Evolutionary conservation across 2,329 filamentous ascomycete species (phyloP).

Genomic region (Nothophaeocryptopus gaeumannii): DNA sequence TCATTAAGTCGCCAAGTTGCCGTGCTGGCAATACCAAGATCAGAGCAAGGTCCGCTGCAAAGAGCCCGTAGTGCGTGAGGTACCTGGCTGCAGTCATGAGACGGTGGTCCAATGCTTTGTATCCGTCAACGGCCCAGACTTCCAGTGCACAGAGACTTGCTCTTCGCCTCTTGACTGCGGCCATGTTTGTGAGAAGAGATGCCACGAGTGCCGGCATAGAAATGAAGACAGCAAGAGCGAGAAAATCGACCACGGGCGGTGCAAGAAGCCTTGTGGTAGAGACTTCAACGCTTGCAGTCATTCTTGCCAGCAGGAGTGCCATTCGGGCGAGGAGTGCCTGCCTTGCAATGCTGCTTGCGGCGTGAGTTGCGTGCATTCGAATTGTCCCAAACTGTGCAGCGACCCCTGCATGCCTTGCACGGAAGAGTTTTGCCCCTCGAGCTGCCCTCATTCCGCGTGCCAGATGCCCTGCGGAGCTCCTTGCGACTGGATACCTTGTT

Average conservation of each 20-base stretch:
- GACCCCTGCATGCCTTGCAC: conserved; percentile 63
- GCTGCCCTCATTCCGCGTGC: conserved; percentile 53
- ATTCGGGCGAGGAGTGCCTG: conserved; percentile 48
- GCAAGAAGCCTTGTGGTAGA: conserved; percentile 51
- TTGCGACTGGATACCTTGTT: conserved; percentile 66
- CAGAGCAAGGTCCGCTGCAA: conserved; percentile 50
- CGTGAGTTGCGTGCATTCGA: conserved; percentile 56
- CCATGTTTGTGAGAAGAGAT: conserved; percentile 54
- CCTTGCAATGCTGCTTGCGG: conserved; percentile 54
- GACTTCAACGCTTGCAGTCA: conserved; percentile 57
- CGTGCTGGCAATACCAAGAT: conserved; percentile 41
- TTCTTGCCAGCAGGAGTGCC: conserved; percentile 52
- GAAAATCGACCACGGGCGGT: conserved; percentile 47
- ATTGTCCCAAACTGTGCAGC: conserved; percentile 54
- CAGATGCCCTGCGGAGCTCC: conserved; percentile 63
- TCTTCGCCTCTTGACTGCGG: conserved; percentile 52
- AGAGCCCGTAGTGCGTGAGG: conserved; percentile 43
- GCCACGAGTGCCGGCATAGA: conserved; percentile 54
- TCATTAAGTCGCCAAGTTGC: conserved; percentile 23
- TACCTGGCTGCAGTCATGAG: conserved; percentile 57
- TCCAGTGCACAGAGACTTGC: conserved; percentile 53
- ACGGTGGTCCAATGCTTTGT: conserved; percentile 50
- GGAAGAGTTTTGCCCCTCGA: conserved; percentile 52
- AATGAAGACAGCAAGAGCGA: conserved; percentile 30
- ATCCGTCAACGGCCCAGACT: conserved; percentile 44